A percentile compares a stretch with the other conserved stretches of the same genome.
Conservation (phyloP, 352 stramenopile species). For the Globisporangium megalacanthum region DNA sequence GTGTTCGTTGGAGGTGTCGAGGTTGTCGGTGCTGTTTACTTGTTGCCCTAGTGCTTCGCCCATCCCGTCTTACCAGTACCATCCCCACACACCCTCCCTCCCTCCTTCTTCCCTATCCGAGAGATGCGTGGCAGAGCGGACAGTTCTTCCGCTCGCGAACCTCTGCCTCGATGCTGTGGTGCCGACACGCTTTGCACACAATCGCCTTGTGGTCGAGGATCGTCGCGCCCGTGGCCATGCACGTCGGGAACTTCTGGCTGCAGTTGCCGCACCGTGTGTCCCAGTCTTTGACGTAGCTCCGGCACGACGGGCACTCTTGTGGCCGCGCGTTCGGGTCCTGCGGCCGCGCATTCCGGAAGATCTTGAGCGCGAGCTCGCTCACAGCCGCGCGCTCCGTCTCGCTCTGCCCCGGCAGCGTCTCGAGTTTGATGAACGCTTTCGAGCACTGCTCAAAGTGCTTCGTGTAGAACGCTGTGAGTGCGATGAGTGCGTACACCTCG, state of each 20-base stretch:
- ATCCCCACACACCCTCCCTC: too few species aligned
- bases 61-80: too few species aligned
- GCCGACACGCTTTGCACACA: slow-evolving; percentile 83
- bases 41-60: too few species aligned
- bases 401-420: slow-evolving; percentile 61
- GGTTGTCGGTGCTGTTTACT: too few species aligned
- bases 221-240: slow-evolving; percentile 71
- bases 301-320: slow-evolving; percentile 75
- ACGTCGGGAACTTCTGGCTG: slow-evolving; percentile 60
- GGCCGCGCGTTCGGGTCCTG: slow-evolving; percentile 77
- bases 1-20: too few species aligned
- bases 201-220: slow-evolving; percentile 74
- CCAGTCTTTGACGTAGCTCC: slow-evolving; percentile 83
- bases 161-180: slow-evolving; percentile 84
- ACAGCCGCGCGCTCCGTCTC: slow-evolving; percentile 59
- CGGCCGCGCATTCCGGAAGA: slow-evolving; percentile 77
- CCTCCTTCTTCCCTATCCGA: slow-evolving; percentile 12
- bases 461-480: slow-evolving; percentile 88
- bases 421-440: slow-evolving; percentile 90
- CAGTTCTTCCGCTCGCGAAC: slow-evolving; percentile 79
- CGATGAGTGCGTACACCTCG: slow-evolving; percentile 93
- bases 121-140: slow-evolving; percentile 82
- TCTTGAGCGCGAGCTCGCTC: slow-evolving; percentile 74
- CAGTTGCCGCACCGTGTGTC: slow-evolving; percentile 80
- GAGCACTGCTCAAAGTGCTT: slow-evolving; percentile 90